Evolutionary conservation across 1,139 yeast genomes (phyloP).

Genomic region (Groenewaldozyma sp.): DNA sequence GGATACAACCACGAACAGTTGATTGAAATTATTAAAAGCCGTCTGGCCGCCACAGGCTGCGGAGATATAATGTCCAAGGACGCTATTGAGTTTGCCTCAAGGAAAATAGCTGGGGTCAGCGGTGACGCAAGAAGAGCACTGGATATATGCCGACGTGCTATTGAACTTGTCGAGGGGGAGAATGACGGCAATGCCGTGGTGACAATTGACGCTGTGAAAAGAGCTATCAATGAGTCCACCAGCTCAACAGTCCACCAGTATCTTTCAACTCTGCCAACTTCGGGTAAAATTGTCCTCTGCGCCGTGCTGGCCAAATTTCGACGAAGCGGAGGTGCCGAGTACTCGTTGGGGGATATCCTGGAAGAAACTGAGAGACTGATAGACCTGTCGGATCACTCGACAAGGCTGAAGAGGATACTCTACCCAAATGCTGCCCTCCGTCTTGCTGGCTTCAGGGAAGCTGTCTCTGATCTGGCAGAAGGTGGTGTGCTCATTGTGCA

Average conservation of each 20-base stretch:
- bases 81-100: conserved; percentile 84
- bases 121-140: conserved; percentile 96
- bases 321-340: conserved; percentile 64
- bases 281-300: conserved; percentile 60
- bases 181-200: conserved; percentile 39
- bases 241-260: conserved; percentile 60
- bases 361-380: conserved; percentile 59
- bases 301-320: conserved; percentile 58
- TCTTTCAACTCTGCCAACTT: conserved; percentile 52
- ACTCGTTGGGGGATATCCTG: conserved; percentile 61
- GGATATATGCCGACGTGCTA: conserved; percentile 81
- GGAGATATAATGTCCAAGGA: conserved; percentile 44
- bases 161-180: conserved; percentile 65
- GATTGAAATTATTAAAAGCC: conserved; percentile 59
- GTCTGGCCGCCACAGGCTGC: conserved; percentile 46
- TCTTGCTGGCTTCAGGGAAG: conserved; percentile 40
- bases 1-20: conserved; percentile 82
- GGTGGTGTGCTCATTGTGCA: conserved; percentile 69
- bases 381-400: conserved; percentile 26
- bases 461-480: conserved; percentile 61
- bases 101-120: conserved; percentile 91
- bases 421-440: conserved; percentile 21
- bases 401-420: conserved; percentile 14
- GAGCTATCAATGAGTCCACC: conserved; percentile 74
- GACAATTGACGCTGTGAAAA: conserved; percentile 58